Percentiles rank a stretch among this genome's conserved stretches.
These are phyloP conservation scores for Verticillium isaacii DNA, from an alignment of 2,329 filamentous ascomycete species.

Conservation along the genomic window DNA sequence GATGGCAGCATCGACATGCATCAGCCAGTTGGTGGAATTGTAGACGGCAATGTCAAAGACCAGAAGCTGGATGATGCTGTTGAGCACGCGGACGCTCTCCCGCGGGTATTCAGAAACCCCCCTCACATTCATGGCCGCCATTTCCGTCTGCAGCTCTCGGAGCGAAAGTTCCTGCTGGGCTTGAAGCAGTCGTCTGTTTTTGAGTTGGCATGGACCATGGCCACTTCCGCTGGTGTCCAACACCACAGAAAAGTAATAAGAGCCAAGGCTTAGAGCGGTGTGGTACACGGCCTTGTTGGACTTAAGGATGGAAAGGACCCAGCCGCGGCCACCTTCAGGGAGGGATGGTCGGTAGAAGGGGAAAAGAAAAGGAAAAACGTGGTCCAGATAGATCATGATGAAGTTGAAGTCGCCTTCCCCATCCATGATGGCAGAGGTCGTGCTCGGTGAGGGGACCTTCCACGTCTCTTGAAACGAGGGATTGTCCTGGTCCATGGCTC, in stretches of 20 bases:
- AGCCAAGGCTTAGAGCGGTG: slow-evolving; percentile 49
- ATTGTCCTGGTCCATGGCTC: neutral
- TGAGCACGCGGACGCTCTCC: slow-evolving; percentile 36
- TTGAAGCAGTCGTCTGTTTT: slow-evolving; percentile 34
- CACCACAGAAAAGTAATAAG: slow-evolving; percentile 51
- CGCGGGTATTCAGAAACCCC: slow-evolving; percentile 22
- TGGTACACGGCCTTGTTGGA: slow-evolving; percentile 55
- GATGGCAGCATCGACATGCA: slow-evolving; percentile 45
- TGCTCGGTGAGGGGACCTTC: neutral
- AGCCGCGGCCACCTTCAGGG: slow-evolving; percentile 52
- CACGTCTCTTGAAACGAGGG: neutral
- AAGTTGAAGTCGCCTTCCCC: slow-evolving; percentile 26
- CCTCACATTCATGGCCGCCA: slow-evolving; percentile 28
- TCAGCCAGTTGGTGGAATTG: slow-evolving; percentile 43
- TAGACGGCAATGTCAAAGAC: slow-evolving; percentile 44
- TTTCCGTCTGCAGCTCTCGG: slow-evolving; percentile 36
- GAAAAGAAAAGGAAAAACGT: slow-evolving; percentile 57
- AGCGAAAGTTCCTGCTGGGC: slow-evolving; percentile 39
- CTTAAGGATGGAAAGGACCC: slow-evolving; percentile 53
- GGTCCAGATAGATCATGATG: slow-evolving; percentile 57
- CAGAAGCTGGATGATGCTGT: slow-evolving; percentile 48
- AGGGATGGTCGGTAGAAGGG: slow-evolving; percentile 57
- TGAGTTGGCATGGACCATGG: slow-evolving; percentile 12
- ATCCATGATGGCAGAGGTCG: neutral
- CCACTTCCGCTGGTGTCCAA: slow-evolving; percentile 24